A percentile compares a stretch with the other conserved stretches of the same genome.
These are phyloP conservation scores for Globisporangium iwayamae DNA, from an alignment of 352 stramenopile genomes.

Conservation along the genomic window DNA sequence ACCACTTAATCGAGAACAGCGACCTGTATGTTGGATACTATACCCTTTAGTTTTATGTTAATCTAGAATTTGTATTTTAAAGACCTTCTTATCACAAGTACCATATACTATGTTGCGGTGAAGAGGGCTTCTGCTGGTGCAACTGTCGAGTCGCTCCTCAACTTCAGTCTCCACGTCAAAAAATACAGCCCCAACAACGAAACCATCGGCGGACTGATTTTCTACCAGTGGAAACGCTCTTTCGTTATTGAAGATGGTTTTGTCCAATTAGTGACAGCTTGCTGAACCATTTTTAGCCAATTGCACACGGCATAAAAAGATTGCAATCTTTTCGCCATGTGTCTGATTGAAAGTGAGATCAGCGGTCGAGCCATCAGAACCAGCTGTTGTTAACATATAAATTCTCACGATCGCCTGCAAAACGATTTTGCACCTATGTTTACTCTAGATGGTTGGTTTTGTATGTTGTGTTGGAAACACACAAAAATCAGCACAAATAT, in stretches of 20 bases:
- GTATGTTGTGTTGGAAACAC: no score
- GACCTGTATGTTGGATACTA: background rate
- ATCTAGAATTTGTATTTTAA: background rate
- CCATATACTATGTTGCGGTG: no score
- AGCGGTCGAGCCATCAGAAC: background rate
- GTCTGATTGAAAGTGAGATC: background rate
- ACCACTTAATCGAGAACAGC: background rate
- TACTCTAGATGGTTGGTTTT: background rate
- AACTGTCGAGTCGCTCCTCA: slow-evolving; percentile 4
- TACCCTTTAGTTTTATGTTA: background rate
- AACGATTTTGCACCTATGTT: no score
- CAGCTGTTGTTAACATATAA: background rate
- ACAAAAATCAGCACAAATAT: no score
- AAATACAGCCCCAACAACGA: background rate
- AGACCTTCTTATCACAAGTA: background rate
- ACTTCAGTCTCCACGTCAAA: slow-evolving; percentile 13
- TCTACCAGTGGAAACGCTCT: background rate
- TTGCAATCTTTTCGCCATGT: background rate
- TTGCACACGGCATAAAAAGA: background rate
- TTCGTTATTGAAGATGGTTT: background rate
- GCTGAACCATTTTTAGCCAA: background rate
- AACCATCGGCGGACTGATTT: background rate
- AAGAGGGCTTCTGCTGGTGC: background rate
- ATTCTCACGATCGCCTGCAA: no score
- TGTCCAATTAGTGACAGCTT: background rate